Percentiles rank a stretch among this genome's conserved stretches.
These are phyloP conservation scores for Calonectria leucothoes DNA, from an alignment of 2,329 filamentous ascomycete species.

Conservation along the genomic window DNA sequence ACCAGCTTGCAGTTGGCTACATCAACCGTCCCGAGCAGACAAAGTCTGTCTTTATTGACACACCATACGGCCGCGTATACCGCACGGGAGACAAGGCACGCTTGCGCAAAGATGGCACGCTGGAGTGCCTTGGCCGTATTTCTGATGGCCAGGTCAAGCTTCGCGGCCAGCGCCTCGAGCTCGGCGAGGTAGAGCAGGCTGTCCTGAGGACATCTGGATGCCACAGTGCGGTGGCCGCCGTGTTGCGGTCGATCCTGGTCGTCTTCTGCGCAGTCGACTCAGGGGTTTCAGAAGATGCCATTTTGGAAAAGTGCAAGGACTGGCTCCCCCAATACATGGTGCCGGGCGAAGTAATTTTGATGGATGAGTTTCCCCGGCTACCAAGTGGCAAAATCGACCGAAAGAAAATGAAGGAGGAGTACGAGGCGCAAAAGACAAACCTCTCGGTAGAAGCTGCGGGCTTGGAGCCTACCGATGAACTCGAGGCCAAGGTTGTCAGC, in stretches of 20 bases:
- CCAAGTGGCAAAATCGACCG: constrained; percentile 88
- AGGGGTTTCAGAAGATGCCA: constrained; percentile 46
- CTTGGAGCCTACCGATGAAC: constrained; percentile 32
- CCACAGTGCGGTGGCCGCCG: constrained; percentile 73
- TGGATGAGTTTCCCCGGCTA: constrained; percentile 76
- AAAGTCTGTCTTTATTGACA: constrained; percentile 74
- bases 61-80: constrained; percentile 78
- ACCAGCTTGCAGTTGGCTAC: constrained; percentile 84
- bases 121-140: constrained; percentile 89
- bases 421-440: constrained; percentile 33
- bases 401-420: constrained; percentile 69
- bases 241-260: constrained; percentile 77
- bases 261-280: constrained; percentile 75
- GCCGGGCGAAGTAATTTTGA: constrained; percentile 76
- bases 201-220: constrained; percentile 71
- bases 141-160: constrained; percentile 87
- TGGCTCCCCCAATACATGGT: constrained; percentile 91
- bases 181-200: constrained; percentile 82
- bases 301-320: constrained; percentile 71
- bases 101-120: constrained; percentile 72
- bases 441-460: constrained; percentile 8
- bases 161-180: constrained; percentile 83
- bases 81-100: constrained; percentile 87
- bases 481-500: constrained; percentile 48
- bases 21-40: constrained; percentile 86